Percentiles rank a stretch among this genome's conserved stretches.
These are phyloP conservation scores for Paramecium tetraurelia DNA, from an alignment of 73 alveolate genomes.

Conservation along the genomic window DNA sequence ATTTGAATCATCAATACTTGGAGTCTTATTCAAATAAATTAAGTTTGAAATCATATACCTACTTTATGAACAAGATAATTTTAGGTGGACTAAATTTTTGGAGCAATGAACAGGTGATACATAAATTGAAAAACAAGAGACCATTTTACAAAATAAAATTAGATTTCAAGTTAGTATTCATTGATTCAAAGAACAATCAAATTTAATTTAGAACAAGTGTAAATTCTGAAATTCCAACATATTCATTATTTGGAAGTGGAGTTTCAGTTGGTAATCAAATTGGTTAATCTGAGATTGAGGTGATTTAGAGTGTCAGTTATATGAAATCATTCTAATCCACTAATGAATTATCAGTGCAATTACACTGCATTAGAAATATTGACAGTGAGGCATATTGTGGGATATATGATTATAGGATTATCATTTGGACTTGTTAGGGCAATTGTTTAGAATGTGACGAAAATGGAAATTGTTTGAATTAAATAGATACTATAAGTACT, in stretches of 20 bases:
- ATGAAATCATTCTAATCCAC: background rate
- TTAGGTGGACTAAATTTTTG: conserved; percentile 7
- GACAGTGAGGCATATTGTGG: background rate
- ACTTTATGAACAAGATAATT: background rate
- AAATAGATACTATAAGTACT: background rate
- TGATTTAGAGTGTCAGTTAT: background rate
- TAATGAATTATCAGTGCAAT: background rate
- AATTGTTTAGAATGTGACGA: background rate
- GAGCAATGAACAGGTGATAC: background rate
- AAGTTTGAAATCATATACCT: background rate
- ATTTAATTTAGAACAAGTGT: background rate
- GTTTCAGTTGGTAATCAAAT: background rate
- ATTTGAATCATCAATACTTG: background rate
- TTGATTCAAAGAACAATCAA: background rate
- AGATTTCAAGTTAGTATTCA: background rate
- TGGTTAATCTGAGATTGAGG: background rate
- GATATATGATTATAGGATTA: background rate
- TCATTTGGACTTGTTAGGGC: background rate
- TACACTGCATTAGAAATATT: background rate
- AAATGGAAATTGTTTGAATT: background rate
- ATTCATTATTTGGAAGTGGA: background rate
- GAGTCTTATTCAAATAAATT: background rate
- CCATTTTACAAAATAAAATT: background rate
- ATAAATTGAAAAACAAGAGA: background rate
- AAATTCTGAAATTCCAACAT: background rate